Base-by-base conservation (phyloP, 129 eudicot genomes). In the Logfia minima region DNA sequence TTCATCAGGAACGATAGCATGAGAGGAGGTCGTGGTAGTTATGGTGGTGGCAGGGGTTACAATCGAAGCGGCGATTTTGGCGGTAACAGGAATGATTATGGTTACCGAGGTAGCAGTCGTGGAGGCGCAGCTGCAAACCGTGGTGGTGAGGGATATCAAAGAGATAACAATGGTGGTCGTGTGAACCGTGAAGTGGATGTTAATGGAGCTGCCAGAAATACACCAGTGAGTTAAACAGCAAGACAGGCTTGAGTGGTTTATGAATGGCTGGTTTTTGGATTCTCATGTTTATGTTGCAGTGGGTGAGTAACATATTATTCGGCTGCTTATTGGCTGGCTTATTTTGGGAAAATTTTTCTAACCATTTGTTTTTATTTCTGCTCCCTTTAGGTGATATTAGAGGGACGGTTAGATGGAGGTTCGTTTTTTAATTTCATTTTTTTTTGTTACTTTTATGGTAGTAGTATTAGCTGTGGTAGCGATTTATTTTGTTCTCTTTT, bases 11-110 rank as follows among this genome's bases (percentile, higher is more conserved):
- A 81, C 21, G 99, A 91, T 4, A 87, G 90, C 37, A 66, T 59
- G 62, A 83, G 98, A 85, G 96, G 98, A 85, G 96, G 96, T 10
- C 96, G 97, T 68, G 97, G 91, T 66, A 80, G 70, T 83, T 91
- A 81, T 58, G 86, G 88, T 35, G 85, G 92, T 18, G 89, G 88
- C 35, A 82, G 99, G 79, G 88, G 90, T 32, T 86, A 78, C 73
- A 77, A 79, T 51, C 85, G 92, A 34, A 86, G 88, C 37, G 87
- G 88, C 45, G 99, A 88, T 64, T 83, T 76, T 70, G 83, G 70
- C 23, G 85, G 80, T 72, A 83, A 77, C 78, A 85, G 92, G 84
- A 78, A 62, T 22, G 95, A 88, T 29, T 91, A 77, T 22, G 83
- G 82, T 37, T 83, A 79, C 83, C 79, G 92, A 70, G 83, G 90